Base-by-base conservation (phyloP, 371 early-diverging fungal genomes). In the Batkoa obscura region DNA sequence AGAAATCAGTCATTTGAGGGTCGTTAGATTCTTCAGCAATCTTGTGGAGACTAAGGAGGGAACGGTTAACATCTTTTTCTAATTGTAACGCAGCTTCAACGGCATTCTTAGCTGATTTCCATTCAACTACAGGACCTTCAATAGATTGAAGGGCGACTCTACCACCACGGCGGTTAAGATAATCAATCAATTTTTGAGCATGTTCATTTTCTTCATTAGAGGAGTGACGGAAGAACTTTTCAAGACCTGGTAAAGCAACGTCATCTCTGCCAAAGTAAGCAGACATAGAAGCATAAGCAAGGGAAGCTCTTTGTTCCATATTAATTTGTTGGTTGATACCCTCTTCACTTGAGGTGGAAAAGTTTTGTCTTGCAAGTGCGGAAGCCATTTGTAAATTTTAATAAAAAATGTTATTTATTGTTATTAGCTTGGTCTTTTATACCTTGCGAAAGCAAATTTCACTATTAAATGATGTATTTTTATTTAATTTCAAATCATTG, bases 41-140 rank as follows among this genome's bases (percentile, higher is more conserved):
- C 31, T 62, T 60, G 54, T 75, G 70, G 38, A 81, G 68, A 50
- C 70, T 72, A 17, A 81, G 59, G 30, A 79, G 61, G 31, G 73
- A 67, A 50, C 73, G 70, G 68, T 81, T 81, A 47, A 81, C 78
- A 58, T 73, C 76, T 58, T 78, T 78, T 62, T 81, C 81, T 36
- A 81, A 66, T 61, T 81, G 79, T 42, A 81, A 68, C 30, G 78
- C 78, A 17, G 73, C 69, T 65, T 81, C 80, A 50, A 81, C 63
- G 37, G 79, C 77, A 53, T 78, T 74, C 58, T 72, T 71, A 47
- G 81, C 81, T 36, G 76, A 74, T 50, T 72, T 72, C 77, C 78
- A 79, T 45, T 79, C 78, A 50, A 65, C 37, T 41, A 64, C 64
- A 38, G 68, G 68, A 5, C 62, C 65, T 60, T 63, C 65, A 46